A percentile compares a stretch with the other conserved stretches of the same genome.
Conservation (phyloP, 169 alveolate species). For the Cytauxzoon felis region DNA sequence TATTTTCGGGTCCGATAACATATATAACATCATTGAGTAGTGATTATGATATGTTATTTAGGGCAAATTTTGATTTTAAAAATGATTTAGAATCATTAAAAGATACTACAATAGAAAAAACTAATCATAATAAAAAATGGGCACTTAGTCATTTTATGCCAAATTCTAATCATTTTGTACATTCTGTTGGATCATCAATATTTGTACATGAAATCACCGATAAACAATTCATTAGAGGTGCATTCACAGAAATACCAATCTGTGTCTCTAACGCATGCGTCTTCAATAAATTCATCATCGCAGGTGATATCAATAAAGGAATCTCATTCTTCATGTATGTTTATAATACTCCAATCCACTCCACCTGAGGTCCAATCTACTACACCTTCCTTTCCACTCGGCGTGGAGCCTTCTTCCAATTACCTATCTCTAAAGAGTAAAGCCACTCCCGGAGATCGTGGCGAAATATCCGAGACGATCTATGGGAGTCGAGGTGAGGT, state of each 20-base stretch:
- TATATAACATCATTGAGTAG: constrained; percentile 31
- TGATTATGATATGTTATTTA: constrained; percentile 26
- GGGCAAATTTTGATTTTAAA: constrained; percentile 20
- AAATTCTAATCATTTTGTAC: constrained; percentile 36
- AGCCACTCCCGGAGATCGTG: too few species aligned
- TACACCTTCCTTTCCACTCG: too few species aligned
- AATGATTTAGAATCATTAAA: constrained; percentile 14
- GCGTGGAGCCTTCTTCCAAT: constrained; percentile 1
- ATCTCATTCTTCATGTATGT: constrained; percentile 54
- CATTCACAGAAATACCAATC: constrained; percentile 53
- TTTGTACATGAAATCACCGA: constrained; percentile 55
- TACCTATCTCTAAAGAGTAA: background rate
- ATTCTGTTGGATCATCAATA: constrained; percentile 52
- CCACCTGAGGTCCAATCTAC: too few species aligned
- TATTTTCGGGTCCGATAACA: constrained; percentile 50
- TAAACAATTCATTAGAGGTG: constrained; percentile 51
- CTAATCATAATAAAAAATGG: background rate
- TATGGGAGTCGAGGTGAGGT: too few species aligned
- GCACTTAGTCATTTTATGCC: constrained; percentile 19
- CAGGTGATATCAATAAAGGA: constrained; percentile 51
- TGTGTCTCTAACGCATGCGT: constrained; percentile 49
- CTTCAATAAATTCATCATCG: constrained; percentile 47
- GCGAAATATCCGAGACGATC: too few species aligned
- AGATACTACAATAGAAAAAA: background rate
- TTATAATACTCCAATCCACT: too few species aligned